These are phyloP conservation scores for Pestalotiopsis sp. DNA, from an alignment of 2,329 filamentous ascomycete species.

Conservation along the genomic window DNA sequence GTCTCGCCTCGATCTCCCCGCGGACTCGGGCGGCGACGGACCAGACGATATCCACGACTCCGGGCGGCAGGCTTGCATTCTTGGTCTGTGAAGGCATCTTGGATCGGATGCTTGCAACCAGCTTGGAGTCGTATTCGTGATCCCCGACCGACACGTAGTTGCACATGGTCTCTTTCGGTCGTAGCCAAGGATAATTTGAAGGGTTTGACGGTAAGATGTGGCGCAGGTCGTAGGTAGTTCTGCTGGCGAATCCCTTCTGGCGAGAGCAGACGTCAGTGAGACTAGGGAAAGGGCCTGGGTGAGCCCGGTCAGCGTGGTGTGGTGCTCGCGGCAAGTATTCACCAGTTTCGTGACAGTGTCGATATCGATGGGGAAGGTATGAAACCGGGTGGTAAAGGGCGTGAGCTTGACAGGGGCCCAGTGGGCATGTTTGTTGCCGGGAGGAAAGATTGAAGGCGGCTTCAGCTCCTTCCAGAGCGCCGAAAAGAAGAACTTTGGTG, in stretches of 20 bases:
- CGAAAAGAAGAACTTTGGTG: neutral
- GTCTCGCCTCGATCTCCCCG: slow-evolving; percentile 26
- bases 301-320: slow-evolving; percentile 23
- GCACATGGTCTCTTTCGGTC: slow-evolving; percentile 18
- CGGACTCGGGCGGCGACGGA: slow-evolving; percentile 25
- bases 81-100: neutral
- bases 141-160: slow-evolving; percentile 21
- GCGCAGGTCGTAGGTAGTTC: slow-evolving; percentile 19
- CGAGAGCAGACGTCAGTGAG: slow-evolving; percentile 15
- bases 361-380: slow-evolving; percentile 19
- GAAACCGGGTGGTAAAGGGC: slow-evolving; percentile 23
- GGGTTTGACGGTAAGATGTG: slow-evolving; percentile 17
- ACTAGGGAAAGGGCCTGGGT: slow-evolving; percentile 16
- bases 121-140: slow-evolving; percentile 17
- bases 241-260: slow-evolving; percentile 16
- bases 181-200: slow-evolving; percentile 10
- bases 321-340: slow-evolving; percentile 16
- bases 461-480: slow-evolving; percentile 18
- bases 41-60: slow-evolving; percentile 18
- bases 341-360: slow-evolving; percentile 12
- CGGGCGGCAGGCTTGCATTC: slow-evolving; percentile 7
- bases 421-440: neutral
- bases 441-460: slow-evolving; percentile 9
- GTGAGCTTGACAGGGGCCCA: slow-evolving; percentile 23
- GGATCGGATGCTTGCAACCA: slow-evolving; percentile 19